These are phyloP conservation scores for Trichoderma sp. DNA, from an alignment of 2,329 filamentous ascomycete genomes.

Conservation along the genomic window DNA sequence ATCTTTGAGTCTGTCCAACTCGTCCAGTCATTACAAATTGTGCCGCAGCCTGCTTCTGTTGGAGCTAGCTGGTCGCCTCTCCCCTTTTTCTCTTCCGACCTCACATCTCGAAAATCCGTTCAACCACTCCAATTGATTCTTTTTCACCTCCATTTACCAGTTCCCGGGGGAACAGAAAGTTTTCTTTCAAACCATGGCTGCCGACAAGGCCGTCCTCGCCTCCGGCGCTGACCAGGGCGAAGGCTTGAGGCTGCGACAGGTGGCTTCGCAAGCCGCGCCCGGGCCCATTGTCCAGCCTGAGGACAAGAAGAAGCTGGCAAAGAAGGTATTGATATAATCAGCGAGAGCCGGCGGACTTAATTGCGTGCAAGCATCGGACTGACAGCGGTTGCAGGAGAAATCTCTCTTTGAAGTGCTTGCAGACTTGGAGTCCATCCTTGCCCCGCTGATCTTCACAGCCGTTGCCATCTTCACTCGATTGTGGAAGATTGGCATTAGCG, in stretches of 20 bases:
- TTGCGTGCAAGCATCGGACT: conserved; percentile 21
- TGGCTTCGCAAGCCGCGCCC: conserved; percentile 38
- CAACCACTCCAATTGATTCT: conserved; percentile 11
- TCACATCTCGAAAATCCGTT: background rate
- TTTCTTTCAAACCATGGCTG: conserved; percentile 45
- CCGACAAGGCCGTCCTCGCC: conserved; percentile 54
- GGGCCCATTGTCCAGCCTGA: conserved; percentile 46
- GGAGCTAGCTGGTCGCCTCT: conserved; percentile 20
- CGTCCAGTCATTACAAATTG: conserved; percentile 36
- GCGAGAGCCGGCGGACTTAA: background rate
- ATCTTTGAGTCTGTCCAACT: conserved; percentile 35
- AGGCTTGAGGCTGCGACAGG: conserved; percentile 54
- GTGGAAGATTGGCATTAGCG: conserved; percentile 67
- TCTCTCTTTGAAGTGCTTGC: conserved; percentile 61
- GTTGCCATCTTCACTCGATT: conserved; percentile 65
- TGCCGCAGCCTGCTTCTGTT: conserved; percentile 5
- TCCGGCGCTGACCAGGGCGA: conserved; percentile 60
- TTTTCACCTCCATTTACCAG: background rate
- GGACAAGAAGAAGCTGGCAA: conserved; percentile 58
- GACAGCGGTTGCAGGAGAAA: conserved; percentile 43
- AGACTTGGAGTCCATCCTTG: conserved; percentile 62
- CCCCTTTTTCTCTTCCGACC: conserved; percentile 22
- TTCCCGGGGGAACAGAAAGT: conserved; percentile 14
- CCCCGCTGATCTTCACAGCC: conserved; percentile 59
- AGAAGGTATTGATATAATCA: conserved; percentile 46